Percentiles rank a stretch among this genome's conserved stretches.
These are phyloP conservation scores for Meripilus lineatus DNA, from an alignment of 1,284 basidiomycete species.

Conservation along the genomic window DNA sequence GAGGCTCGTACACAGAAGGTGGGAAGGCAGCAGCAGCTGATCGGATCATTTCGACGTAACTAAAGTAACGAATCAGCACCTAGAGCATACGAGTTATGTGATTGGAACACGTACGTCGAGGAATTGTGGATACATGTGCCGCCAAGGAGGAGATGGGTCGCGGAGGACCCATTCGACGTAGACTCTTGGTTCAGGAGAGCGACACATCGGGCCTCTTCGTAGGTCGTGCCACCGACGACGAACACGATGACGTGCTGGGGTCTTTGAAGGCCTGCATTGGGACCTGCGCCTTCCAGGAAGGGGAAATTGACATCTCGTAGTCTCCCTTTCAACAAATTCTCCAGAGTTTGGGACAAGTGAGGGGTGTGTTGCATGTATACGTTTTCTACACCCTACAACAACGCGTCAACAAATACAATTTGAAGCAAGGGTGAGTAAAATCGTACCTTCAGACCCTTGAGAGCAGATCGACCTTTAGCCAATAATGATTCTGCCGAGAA, in stretches of 20 bases:
- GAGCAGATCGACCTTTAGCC: conserved; percentile 88
- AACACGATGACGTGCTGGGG: conserved; percentile 95
- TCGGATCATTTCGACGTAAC: conserved; percentile 73
- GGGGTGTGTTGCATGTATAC: conserved; percentile 98
- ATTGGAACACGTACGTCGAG: conserved; percentile 50
- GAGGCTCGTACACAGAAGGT: conserved; percentile 62
- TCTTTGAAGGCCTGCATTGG: conserved; percentile 63
- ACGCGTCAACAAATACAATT: neutral
- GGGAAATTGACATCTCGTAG: conserved; percentile 89
- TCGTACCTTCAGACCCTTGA: conserved; percentile 89
- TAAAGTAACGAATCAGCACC: conserved; percentile 26
- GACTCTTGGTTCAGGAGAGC: conserved; percentile 83
- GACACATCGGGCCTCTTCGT: conserved; percentile 85
- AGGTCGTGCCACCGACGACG: conserved; percentile 91
- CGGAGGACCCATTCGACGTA: conserved; percentile 37
- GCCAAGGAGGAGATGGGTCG: conserved; percentile 76
- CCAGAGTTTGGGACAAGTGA: conserved; percentile 89
- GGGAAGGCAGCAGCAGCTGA: conserved; percentile 58
- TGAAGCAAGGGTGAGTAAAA: neutral
- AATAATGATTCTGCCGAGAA: conserved; percentile 96
- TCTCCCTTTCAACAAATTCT: conserved; percentile 84
- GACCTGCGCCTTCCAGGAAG: conserved; percentile 71
- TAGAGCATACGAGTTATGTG: neutral
- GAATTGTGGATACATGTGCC: conserved; percentile 94
- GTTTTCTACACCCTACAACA: conserved; percentile 88